Conservation (phyloP, 768 basidiomycete genomes). For the Hortiboletus flavorubellus region DNA sequence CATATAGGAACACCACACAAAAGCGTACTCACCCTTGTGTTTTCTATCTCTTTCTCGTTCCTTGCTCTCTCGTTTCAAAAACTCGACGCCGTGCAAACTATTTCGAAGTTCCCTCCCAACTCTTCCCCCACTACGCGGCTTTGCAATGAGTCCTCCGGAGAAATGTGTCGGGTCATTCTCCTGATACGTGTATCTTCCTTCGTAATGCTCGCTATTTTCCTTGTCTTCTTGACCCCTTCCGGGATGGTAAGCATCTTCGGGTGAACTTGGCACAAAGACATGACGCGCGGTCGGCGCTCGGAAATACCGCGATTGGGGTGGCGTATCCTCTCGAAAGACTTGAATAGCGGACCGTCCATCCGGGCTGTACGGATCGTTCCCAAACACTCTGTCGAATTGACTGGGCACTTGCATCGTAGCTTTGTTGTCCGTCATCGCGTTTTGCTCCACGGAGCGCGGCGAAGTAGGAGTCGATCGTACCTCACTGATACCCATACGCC, state of each 20-base stretch:
- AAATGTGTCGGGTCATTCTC: slow-evolving; percentile 19
- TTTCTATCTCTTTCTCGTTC: slow-evolving; percentile 52
- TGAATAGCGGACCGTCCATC: slow-evolving; percentile 15
- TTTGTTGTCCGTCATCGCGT: slow-evolving; percentile 38
- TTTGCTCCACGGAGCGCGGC: slow-evolving; percentile 39
- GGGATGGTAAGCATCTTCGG: slow-evolving; percentile 13
- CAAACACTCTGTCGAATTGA: slow-evolving; percentile 40
- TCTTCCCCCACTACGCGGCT: slow-evolving; percentile 27
- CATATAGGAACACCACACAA: background rate
- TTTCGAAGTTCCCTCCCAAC: slow-evolving; percentile 54
- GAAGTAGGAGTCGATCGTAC: slow-evolving; percentile 37
- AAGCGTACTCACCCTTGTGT: slow-evolving; percentile 42
- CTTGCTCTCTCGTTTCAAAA: slow-evolving; percentile 33
- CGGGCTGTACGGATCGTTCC: slow-evolving; percentile 14
- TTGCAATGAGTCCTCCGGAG: slow-evolving; percentile 33
- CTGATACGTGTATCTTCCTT: slow-evolving; percentile 10
- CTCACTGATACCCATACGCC: slow-evolving; percentile 1
- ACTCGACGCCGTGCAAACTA: slow-evolving; percentile 35
- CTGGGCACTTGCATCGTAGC: slow-evolving; percentile 41
- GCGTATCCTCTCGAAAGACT: slow-evolving; percentile 21
- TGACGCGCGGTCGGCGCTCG: slow-evolving; percentile 15
- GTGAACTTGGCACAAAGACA: slow-evolving; percentile 3
- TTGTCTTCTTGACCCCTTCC: slow-evolving; percentile 32
- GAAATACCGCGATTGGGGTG: slow-evolving; percentile 16
- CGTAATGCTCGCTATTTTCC: slow-evolving; percentile 34